phyloP scores from a whole-genome alignment of 805 yeast species.

The Yarrowia sp. region DNA sequence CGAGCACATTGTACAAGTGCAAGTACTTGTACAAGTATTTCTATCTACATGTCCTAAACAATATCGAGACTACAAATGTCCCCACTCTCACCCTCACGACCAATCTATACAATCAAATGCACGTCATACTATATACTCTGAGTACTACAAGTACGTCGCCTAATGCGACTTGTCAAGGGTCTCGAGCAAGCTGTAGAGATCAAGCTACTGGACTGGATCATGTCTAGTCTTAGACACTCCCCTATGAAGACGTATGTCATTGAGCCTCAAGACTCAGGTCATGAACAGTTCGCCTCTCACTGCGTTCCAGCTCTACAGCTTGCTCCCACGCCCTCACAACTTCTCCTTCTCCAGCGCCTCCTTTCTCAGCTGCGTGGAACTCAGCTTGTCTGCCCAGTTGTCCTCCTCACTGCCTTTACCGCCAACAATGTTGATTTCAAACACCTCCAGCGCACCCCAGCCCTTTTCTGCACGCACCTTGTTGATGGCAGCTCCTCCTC shows the following conservation, averaged over 20 bases:
- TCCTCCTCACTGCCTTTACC: slow-evolving; percentile 58
- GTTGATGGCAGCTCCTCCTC: slow-evolving; percentile 80
- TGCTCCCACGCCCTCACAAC: slow-evolving; percentile 1
- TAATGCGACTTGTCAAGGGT: background rate
- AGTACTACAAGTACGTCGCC: no score
- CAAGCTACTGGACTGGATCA: no score
- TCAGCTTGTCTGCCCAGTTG: slow-evolving; percentile 71
- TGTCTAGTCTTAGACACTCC: no score
- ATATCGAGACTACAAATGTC: no score
- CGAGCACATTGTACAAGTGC: no score
- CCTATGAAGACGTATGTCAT: no score
- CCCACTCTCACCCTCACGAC: no score
- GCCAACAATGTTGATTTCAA: slow-evolving; percentile 71
- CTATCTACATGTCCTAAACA: no score
- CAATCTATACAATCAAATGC: background rate
- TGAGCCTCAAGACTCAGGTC: no score
- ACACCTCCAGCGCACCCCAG: slow-evolving; percentile 59
- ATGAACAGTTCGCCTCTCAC: background rate
- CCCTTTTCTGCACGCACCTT: slow-evolving; percentile 64
- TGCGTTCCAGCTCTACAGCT: background rate
- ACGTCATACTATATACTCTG: background rate
- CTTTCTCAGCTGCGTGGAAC: slow-evolving; percentile 80
- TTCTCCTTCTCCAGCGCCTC: slow-evolving; percentile 45
- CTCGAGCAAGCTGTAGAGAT: background rate
- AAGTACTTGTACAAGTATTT: no score